Base-by-base conservation (phyloP, 371 early-diverging fungal genomes). In the Mucor saturninus region DNA sequence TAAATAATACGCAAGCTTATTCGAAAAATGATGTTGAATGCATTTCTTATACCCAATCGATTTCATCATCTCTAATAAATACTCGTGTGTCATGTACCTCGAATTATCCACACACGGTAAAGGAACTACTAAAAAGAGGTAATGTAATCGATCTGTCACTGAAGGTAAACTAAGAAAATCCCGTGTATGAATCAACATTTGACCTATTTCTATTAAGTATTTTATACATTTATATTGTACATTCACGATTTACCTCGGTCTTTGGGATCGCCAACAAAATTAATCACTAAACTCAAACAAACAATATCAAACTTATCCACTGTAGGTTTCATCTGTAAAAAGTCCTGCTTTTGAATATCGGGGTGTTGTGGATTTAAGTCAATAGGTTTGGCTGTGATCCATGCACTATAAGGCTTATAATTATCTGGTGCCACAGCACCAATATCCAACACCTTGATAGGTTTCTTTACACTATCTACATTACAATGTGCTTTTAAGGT, bases 301-400 rank as follows among this genome's bases (percentile, higher is more conserved):
- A 96, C 79, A n/a, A 92, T 84, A 59, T 96, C 85, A 70, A 89
- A 96, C 7, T 75, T 81, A 0, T 67, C 69, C 15, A 42, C 54
- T 7, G 50, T 48, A 0, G 58, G 59, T 13, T 43, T 51, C 75
- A 92, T 86, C 43, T 86, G 81, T 37, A 96, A 72, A 71, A 95
- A 93, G 64, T 96, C 95, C 64, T 89, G 90, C 56, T 88, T 79
- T 40, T 75, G 64, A 54, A 95, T 93, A 15, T 73, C 72, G 0
- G 84, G 85, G 56, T 87, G 80, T 59, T 93, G 94, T 4, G 95
- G 91, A 63, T 96, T 93, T 49, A 96, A 83, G 70, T 96, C 97
- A 62, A 96, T 94, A 0, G 90, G 87, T 14, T 76, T 79, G 5
- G 84, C 85, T 11, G 84, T 64, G 56, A 95, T 87, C 91, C 91